phyloP scores from a whole-genome alignment of 83 land plant genomes.

The Diphasiastrum complanatum region DNA sequence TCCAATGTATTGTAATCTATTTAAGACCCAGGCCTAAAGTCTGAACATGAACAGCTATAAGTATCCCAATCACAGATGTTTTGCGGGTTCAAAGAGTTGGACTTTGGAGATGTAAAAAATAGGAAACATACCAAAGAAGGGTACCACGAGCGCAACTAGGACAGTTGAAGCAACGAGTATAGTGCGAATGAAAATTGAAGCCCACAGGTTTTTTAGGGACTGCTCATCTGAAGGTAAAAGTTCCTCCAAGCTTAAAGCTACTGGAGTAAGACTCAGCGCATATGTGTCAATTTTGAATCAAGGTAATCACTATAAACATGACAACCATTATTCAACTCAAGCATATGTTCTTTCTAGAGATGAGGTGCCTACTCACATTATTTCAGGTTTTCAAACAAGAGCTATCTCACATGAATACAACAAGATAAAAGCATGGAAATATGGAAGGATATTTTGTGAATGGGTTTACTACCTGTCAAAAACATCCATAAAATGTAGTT shows the following conservation, averaged over 20 bases:
- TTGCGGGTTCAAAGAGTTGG: not conserved
- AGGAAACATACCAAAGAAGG: constrained; percentile 61
- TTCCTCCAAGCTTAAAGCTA: constrained; percentile 80
- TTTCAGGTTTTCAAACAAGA: too few species aligned
- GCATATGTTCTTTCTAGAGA: too few species aligned
- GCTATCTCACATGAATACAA: too few species aligned
- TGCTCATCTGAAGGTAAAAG: constrained; percentile 45
- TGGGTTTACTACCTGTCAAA: constrained; percentile 84
- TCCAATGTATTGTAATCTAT: too few species aligned
- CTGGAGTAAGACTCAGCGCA: constrained; percentile 71
- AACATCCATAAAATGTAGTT: not conserved
- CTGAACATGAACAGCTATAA: too few species aligned
- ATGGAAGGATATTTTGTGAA: constrained; percentile 74
- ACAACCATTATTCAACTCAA: constrained; percentile 1
- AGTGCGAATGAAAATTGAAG: constrained; percentile 49
- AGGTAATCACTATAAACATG: not conserved
- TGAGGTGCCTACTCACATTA: too few species aligned
- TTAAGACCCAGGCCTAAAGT: too few species aligned
- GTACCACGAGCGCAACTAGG: constrained; percentile 60
- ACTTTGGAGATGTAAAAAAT: not conserved
- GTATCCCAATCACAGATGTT: too few species aligned
- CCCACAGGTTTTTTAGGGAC: constrained; percentile 31
- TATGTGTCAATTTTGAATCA: constrained; percentile 29
- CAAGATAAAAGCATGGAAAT: not conserved
- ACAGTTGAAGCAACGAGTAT: constrained; percentile 66